phyloP scores from a whole-genome alignment of 306 rosid species.

The Cucumis hystrix region DNA sequence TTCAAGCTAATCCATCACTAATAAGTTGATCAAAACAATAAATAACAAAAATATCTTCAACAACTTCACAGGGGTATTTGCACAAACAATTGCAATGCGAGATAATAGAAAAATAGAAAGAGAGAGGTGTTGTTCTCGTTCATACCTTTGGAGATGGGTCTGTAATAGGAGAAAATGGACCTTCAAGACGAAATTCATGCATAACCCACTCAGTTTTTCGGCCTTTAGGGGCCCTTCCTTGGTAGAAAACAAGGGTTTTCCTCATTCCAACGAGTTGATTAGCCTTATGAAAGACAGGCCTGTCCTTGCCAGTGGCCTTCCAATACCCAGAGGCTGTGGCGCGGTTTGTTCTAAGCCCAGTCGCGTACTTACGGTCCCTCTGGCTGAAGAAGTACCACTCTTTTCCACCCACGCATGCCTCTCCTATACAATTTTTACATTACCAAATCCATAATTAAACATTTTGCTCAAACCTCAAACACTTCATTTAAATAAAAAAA shows the following conservation, averaged over 20 bases:
- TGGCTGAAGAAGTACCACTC: conserved; percentile 88
- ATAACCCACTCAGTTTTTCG: conserved; percentile 84
- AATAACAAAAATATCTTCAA: neutral
- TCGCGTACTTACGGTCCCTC: conserved; percentile 75
- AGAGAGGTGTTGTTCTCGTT: neutral
- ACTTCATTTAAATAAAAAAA: too few relatives aligned
- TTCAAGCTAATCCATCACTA: neutral
- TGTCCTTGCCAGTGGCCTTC: conserved; percentile 95
- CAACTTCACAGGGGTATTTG: neutral
- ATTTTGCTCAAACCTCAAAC: neutral
- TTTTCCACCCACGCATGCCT: conserved; percentile 84
- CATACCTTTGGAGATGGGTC: conserved; percentile 47
- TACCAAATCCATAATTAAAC: neutral
- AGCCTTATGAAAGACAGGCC: conserved; percentile 37
- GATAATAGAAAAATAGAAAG: neutral
- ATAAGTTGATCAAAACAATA: neutral
- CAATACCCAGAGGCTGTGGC: conserved; percentile 88
- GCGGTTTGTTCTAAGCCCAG: conserved; percentile 76
- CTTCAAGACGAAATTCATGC: conserved; percentile 83
- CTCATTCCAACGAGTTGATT: conserved; percentile 73
- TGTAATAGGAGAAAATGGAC: conserved; percentile 39
- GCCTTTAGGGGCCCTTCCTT: conserved; percentile 96
- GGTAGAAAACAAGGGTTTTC: conserved; percentile 83
- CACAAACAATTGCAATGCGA: neutral
- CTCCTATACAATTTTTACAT: conserved; percentile 18